phyloP scores from a whole-genome alignment of 2,329 filamentous ascomycete species.

The Colletotrichum falcatum region DNA sequence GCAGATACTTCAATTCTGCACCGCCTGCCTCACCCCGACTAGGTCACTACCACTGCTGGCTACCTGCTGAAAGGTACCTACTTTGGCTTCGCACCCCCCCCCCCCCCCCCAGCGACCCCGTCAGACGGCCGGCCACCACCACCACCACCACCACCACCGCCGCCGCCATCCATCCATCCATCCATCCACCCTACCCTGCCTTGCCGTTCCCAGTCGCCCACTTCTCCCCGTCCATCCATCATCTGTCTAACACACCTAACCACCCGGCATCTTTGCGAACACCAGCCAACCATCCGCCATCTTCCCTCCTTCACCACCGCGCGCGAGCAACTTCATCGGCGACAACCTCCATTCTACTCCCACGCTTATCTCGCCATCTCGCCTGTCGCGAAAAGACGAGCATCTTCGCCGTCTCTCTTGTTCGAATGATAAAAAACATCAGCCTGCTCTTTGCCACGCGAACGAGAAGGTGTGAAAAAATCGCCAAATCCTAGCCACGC shows the following conservation, averaged over 20 bases:
- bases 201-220: constrained; percentile 40
- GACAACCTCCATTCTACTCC: constrained; percentile 30
- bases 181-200: constrained; percentile 16
- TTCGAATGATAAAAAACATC: background rate
- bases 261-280: constrained; percentile 37
- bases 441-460: constrained; percentile 11
- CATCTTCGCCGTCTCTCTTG: constrained; percentile 1
- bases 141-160: background rate
- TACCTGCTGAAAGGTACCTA: constrained; percentile 10
- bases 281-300: constrained; percentile 42
- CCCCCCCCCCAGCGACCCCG: constrained; percentile 19
- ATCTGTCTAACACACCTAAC: constrained; percentile 23
- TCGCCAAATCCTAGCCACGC: constrained; percentile 22
- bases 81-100: constrained; percentile 14
- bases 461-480: background rate
- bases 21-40: background rate
- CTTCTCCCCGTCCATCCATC: constrained; percentile 39
- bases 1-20: background rate
- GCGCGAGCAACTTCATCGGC: constrained; percentile 35
- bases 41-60: background rate
- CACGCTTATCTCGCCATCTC: constrained; percentile 12
- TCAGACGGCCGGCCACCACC: constrained; percentile 3
- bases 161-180: background rate
- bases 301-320: constrained; percentile 40
- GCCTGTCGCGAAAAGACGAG: constrained; percentile 6